These are phyloP conservation scores for Eucalyptus dawsonii DNA, from an alignment of 345 rosid species.

Conservation along the genomic window DNA sequence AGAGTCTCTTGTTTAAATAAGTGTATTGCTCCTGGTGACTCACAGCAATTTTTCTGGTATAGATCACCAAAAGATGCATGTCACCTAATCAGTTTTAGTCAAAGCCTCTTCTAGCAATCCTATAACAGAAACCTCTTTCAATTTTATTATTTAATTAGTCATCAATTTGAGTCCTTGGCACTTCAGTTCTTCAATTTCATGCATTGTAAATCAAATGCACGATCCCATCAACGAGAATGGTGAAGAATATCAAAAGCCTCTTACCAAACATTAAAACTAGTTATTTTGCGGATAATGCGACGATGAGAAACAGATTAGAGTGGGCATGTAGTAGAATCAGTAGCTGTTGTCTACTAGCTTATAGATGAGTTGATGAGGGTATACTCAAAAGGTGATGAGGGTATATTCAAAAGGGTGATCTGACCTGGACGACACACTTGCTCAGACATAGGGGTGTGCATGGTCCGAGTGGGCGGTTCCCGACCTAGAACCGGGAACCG, in stretches of 20 bases:
- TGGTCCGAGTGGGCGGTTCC: too few species aligned
- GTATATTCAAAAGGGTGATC: not conserved
- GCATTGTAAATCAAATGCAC: not conserved
- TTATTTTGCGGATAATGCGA: not conserved
- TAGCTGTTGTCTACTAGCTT: not conserved
- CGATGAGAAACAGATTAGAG: not conserved
- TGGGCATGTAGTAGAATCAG: not conserved
- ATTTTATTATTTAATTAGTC: not conserved
- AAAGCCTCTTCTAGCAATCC: not conserved
- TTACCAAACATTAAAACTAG: not conserved
- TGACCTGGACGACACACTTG: not conserved
- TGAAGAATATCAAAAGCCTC: not conserved
- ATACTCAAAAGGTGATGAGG: not conserved
- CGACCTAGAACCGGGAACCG: too few species aligned
- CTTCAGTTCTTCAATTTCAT: not conserved
- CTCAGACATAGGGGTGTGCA: too few species aligned
- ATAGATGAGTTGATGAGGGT: not conserved
- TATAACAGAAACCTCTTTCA: not conserved
- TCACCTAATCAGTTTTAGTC: not conserved
- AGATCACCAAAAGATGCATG: not conserved
- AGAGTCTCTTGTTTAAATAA: not conserved
- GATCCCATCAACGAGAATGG: not conserved
- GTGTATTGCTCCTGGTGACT: not conserved
- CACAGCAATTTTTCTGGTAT: not conserved
- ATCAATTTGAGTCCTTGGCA: not conserved